Evolutionary conservation across 2,329 filamentous ascomycete genomes (phyloP), one percentile per base, ranked within the genome.

Genomic region (Diplodia corticola): DNA sequence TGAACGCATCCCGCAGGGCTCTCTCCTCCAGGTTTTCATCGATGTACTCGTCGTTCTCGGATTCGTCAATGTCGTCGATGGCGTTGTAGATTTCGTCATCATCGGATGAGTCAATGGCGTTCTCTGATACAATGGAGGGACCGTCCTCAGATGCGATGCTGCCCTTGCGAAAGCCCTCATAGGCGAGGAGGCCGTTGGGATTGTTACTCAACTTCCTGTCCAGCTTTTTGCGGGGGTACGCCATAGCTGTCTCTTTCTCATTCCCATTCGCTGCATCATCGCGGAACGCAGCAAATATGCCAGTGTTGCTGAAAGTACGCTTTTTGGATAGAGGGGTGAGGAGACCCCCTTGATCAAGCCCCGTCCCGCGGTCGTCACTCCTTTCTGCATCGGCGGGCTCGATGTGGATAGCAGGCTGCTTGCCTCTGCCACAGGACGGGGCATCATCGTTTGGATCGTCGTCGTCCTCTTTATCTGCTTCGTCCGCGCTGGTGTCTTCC

Each of bases 11-110:
- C 10, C 91, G 82, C 69, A 93, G 91, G 71, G 89, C 86, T 76
- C 88, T 84, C 81, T 93, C 91, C 85, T 95, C 91, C 81, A 88
- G 85, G 83, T 88, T 86, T 73, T 90, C 86, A 65, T 94, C 87
- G 83, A 94, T 89, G 76, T 94, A 91, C 69, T 92, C 89, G 69
- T 93, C 91, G 12, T 87, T 89, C 71, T 93, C 64, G 0, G 55
- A 61, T 5, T 60, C 91, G 70, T 86, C 91, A 68, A 96, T 89
- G 60, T 92, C 87, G 74, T 94, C 91, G 67, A 96, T 89, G 44
- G 87, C 89, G 63, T 85, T 87, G 72, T 92, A 90, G 67, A 89
- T 87, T 69, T 79, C 77, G 69, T 78, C 77, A 60, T 78, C 72
- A 51, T 71, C 71, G 49, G 66, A 68, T 35, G 71, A 75, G 60